A percentile compares a stretch with the other conserved stretches of the same genome.
phyloP scores from a whole-genome alignment of 768 basidiomycete species.

The Lentinus brumalis region DNA sequence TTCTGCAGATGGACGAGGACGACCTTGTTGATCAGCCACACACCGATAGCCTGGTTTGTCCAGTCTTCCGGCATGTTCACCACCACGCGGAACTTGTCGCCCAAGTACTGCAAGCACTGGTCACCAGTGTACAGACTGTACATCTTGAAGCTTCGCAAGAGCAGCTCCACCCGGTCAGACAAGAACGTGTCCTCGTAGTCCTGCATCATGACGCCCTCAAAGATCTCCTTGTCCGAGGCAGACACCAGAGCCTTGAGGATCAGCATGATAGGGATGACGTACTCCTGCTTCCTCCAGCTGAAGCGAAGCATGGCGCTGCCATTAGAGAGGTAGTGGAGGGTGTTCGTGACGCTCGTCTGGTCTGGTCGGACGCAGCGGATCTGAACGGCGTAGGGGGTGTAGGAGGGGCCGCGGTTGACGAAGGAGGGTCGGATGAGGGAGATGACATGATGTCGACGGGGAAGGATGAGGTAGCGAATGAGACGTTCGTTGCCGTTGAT shows the following conservation, averaged over 20 bases:
- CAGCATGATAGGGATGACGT: slow-evolving; percentile 96
- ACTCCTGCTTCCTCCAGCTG: slow-evolving; percentile 97
- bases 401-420: slow-evolving; percentile 89
- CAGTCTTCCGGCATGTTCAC: slow-evolving; percentile 91
- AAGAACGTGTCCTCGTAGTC: slow-evolving; percentile 97
- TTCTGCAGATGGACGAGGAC: slow-evolving; percentile 87
- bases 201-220: slow-evolving; percentile 94
- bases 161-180: slow-evolving; percentile 93
- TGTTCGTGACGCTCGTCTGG: slow-evolving; percentile 92
- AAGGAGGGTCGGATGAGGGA: slow-evolving; percentile 92
- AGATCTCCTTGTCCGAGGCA: slow-evolving; percentile 94
- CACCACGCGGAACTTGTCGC: slow-evolving; percentile 95
- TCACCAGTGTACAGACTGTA: slow-evolving; percentile 86
- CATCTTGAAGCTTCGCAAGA: slow-evolving; percentile 93
- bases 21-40: slow-evolving; percentile 81
- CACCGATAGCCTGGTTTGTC: slow-evolving; percentile 80
- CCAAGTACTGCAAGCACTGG: slow-evolving; percentile 92
- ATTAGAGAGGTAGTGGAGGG: slow-evolving; percentile 95
- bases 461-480: slow-evolving; percentile 95
- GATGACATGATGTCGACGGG: slow-evolving; percentile 93
- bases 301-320: slow-evolving; percentile 97
- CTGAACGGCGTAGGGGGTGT: slow-evolving; percentile 92
- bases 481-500: slow-evolving; percentile 99
- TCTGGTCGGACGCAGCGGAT: slow-evolving; percentile 94
- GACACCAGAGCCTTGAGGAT: slow-evolving; percentile 90